Base-by-base conservation (phyloP, 176 grass and related monocot genomes). In the Puya raimondii region DNA sequence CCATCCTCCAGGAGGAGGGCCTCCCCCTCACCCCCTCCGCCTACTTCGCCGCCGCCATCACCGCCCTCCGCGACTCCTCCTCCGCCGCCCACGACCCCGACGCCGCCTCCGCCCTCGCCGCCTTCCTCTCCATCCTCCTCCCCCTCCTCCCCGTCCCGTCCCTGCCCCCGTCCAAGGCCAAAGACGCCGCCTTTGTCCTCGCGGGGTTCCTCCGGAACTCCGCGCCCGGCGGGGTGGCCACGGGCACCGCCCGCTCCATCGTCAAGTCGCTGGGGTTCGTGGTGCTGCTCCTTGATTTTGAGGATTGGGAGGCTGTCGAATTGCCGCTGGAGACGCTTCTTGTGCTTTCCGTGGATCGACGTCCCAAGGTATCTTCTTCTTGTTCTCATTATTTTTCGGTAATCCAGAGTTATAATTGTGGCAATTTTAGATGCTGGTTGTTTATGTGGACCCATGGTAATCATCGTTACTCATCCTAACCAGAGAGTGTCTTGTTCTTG, bases 191-290 rank as follows among this genome's bases (percentile, higher is more conserved):
- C 47, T 68, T 75, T 18, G 67, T 79, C 10, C 86, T 97, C 23
- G 81, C 86, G 1, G 72, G 26, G 6, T 85, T 92, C 64, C 79
- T 97, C 57, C 67, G 71, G 64, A 74, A 68, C 16, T 73, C 81
- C 50, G 76, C 65, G 6, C 50, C 77, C 18, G 53, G 72, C 4
- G 53, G 67, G 49, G 73, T 85, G 48, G 67, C 93, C n/a, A 91
- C 93, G 50, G 93, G 93, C 51, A 92, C 93, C 63, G 53, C 77
- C 23, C 89, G 93, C 26, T 92, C 86, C 3, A 56, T 92, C 16
- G 89, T 97, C 47, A 97, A 87, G 70, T 88, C 87, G 25, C 86
- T 97, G 48, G 93, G 93, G 47, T 72, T 81, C 21, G n/a, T 97
- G 77, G 75, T 66, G 47, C 74, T 92, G 64, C 81, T 64, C 66